These are phyloP conservation scores for Podila clonocystis DNA, from an alignment of 192 early-diverging fungal species.

Conservation along the genomic window DNA sequence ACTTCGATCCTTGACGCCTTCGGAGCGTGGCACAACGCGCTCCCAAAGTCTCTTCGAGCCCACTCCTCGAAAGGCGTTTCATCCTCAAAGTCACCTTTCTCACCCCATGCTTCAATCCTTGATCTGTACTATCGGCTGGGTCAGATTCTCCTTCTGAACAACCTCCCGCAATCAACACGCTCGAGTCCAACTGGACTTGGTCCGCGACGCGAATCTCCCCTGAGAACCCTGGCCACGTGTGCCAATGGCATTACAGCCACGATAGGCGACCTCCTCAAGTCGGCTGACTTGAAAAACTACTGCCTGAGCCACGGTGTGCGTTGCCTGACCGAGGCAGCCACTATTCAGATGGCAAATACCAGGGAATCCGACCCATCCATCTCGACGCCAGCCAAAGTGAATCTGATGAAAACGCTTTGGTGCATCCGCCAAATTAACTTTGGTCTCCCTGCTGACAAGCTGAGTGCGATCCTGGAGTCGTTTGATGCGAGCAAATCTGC, in stretches of 20 bases:
- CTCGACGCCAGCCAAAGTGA: slow-evolving; percentile 45
- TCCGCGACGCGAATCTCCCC: slow-evolving; percentile 31
- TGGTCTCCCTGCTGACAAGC: slow-evolving; percentile 5
- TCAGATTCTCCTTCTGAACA: slow-evolving; percentile 32
- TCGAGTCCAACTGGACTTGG: slow-evolving; percentile 43
- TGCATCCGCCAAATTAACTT: slow-evolving; percentile 40
- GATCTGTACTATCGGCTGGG: slow-evolving; percentile 37
- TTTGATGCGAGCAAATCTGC: slow-evolving; percentile 3
- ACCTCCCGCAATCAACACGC: slow-evolving; percentile 19
- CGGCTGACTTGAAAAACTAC: slow-evolving; percentile 20
- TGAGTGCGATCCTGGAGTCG: slow-evolving; percentile 6
- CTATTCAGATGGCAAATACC: slow-evolving; percentile 28
- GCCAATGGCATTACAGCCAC: slow-evolving; percentile 44
- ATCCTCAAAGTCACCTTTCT: not conserved
- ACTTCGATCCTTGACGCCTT: slow-evolving; percentile 19
- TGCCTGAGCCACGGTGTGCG: slow-evolving; percentile 16
- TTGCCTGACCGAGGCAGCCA: slow-evolving; percentile 38
- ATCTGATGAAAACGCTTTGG: slow-evolving; percentile 46
- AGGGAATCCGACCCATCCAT: slow-evolving; percentile 36
- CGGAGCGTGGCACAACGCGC: slow-evolving; percentile 11
- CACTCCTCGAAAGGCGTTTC: not conserved
- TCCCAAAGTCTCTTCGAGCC: slow-evolving; percentile 20
- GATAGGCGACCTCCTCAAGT: slow-evolving; percentile 19
- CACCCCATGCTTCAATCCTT: slow-evolving; percentile 9
- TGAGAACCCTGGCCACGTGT: slow-evolving; percentile 32